Evolutionary conservation across 768 basidiomycete genomes (phyloP), one percentile per base, ranked within the genome.

Genomic region (Suillus bovinus): DNA sequence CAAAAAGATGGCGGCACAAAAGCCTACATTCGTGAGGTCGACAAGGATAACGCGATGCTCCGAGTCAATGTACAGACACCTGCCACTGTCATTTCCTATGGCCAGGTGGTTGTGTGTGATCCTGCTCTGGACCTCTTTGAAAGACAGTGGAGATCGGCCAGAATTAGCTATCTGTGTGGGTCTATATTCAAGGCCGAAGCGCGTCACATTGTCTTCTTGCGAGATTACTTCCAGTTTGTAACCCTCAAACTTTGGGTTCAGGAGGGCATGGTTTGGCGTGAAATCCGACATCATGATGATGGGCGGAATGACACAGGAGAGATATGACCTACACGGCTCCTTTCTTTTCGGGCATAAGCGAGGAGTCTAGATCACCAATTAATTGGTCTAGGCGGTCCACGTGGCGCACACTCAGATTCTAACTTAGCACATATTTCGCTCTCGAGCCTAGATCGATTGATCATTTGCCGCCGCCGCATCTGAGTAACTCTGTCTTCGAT

Each of bases 231-330:
- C 81, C 31, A 95, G 80, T 66, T 84, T 91, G 72, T 95, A 94
- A 2, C 90, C 90, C 66, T 95, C 93, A 61, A 95, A 95, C 66
- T 89, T 90, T 2, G 91, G 86, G 67, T 94, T 94, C 29, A 91
- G 74, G 17, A 94, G 80, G 34, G 79, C 69, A 46, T 83, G 83
- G 7, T 82, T 76, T 11, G 80, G 73, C n/a, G 67, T 69, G 67
- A 87, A 86, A 58, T 66, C 68, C 47, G 77, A 42, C 77, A 78
- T 79, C 36, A 31, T 24, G 20, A 29, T 49, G 36, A 31, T 49
- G 36, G n/a, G 34, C 8, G 34, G 24, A 22, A 36, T 10, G 29
- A 24, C 11, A 17, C 36, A 57, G 55, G 27, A 38, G 34, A 57
- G n/a, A 47, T 52, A 29, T 52, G 50, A 29, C 17, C 49, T 47